Conservation (phyloP, 495 filamentous ascomycete species). For the Talaromyces nanjingensis region DNA sequence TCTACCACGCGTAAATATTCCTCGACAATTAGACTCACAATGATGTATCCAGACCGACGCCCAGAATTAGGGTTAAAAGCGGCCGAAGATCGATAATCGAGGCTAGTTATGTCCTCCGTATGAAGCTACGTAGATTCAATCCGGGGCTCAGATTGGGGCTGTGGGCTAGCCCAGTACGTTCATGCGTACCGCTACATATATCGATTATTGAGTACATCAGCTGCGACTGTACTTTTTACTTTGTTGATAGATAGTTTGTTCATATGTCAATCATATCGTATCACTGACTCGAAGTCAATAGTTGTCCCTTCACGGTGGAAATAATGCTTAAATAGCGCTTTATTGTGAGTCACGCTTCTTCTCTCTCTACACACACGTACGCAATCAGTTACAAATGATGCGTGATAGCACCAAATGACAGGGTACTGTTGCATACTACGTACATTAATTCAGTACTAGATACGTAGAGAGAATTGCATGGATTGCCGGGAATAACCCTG, state of each 20-base stretch:
- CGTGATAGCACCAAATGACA: background rate
- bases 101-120: no score
- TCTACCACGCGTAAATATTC: background rate
- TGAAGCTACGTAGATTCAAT: background rate
- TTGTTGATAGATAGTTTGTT: no score
- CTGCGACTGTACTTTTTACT: no score
- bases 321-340: background rate
- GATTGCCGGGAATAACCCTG: background rate
- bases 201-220: no score
- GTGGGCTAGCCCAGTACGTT: background rate
- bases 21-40: no score
- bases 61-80: background rate
- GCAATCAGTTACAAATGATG: background rate
- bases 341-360: background rate
- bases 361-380: background rate
- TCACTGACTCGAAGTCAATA: background rate
- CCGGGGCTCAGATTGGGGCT: background rate
- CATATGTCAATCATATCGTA: no score
- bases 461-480: background rate
- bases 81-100: background rate
- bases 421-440: background rate
- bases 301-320: background rate
- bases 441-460: background rate
- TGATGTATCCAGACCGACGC: background rate
- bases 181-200: background rate